A percentile compares a stretch with the other conserved stretches of the same genome.
These are phyloP conservation scores for Sporothrix humicola DNA, from an alignment of 2,329 filamentous ascomycete genomes.

Conservation along the genomic window DNA sequence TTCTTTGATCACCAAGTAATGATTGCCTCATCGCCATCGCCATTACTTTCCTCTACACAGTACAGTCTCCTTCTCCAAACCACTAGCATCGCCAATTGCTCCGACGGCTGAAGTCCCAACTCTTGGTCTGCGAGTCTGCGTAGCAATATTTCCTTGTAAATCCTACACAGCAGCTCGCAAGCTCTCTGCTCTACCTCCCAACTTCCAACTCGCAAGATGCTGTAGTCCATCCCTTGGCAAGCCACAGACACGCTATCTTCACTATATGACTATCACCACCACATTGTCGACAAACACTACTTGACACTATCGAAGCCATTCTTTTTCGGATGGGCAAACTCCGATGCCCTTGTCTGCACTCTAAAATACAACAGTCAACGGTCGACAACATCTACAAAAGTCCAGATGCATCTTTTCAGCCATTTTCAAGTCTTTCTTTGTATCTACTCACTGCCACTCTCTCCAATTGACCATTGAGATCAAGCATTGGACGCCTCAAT, in stretches of 20 bases:
- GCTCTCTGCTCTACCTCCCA: too few relatives aligned
- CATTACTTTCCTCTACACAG: too few relatives aligned
- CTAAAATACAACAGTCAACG: neutral
- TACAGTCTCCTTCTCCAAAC: neutral
- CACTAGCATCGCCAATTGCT: neutral
- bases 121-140: too few relatives aligned
- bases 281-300: neutral
- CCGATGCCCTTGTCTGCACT: neutral
- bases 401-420: neutral
- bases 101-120: neutral
- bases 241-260: neutral
- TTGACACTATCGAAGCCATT: neutral
- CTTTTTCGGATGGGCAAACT: neutral
- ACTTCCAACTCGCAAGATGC: neutral
- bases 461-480: too few relatives aligned
- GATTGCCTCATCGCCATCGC: neutral
- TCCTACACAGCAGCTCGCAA: too few relatives aligned
- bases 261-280: neutral
- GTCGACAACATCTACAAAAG: neutral
- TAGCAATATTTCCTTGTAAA: too few relatives aligned
- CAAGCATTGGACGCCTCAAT: too few relatives aligned
- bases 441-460: too few relatives aligned
- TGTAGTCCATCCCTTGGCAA: neutral
- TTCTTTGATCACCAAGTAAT: neutral
- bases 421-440: neutral